Evolutionary conservation across 176 grass and related monocot genomes (phyloP).

Genomic region (Oryza punctata): DNA sequence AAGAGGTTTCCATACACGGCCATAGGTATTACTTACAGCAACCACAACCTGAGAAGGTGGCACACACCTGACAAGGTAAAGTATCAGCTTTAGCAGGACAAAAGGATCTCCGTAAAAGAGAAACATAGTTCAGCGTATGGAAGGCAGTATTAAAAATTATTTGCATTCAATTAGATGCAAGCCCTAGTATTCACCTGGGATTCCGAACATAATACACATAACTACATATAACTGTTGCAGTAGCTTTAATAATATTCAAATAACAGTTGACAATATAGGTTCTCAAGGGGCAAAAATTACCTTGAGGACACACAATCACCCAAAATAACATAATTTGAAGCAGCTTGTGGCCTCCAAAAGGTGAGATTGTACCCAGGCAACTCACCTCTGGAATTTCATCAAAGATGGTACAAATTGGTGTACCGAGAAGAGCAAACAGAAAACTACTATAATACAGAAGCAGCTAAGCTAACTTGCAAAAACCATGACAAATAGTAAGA

Average conservation of each 20-base stretch:
- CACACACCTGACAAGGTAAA: constrained; percentile 57
- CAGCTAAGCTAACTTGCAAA: background rate
- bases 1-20: constrained; percentile 89
- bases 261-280: background rate
- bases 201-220: background rate
- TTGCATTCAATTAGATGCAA: background rate
- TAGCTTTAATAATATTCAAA: constrained; percentile 9
- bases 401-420: constrained; percentile 22
- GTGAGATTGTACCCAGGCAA: constrained; percentile 90
- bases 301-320: constrained; percentile 96
- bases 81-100: constrained; percentile 39
- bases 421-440: constrained; percentile 6
- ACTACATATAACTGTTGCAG: constrained; percentile 1
- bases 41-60: constrained; percentile 96
- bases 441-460: constrained; percentile 8
- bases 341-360: constrained; percentile 95
- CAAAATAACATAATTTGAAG: constrained; percentile 94
- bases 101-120: background rate
- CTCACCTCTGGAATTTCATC: constrained; percentile 50
- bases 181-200: constrained; percentile 17
- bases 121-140: background rate
- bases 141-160: background rate
- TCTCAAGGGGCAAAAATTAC: constrained; percentile 39
- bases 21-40: constrained; percentile 92
- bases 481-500: background rate